A percentile compares a stretch with the other conserved stretches of the same genome.
Conservation (phyloP, 1,139 yeast genomes). For the Yamadazyma dendronema region DNA sequence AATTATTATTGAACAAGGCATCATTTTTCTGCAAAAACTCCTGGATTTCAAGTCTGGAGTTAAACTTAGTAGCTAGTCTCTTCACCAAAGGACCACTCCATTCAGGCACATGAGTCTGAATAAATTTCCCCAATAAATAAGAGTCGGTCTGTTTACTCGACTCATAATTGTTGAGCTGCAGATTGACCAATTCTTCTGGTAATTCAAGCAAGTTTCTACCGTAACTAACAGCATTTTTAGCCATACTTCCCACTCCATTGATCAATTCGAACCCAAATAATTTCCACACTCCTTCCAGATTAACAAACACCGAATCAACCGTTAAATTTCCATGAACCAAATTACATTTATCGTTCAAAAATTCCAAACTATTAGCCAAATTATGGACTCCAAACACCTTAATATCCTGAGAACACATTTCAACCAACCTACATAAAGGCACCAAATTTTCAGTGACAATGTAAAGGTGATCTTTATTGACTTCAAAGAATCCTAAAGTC, state of each 20-base stretch:
- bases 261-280: conserved; percentile 80
- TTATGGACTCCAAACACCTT: conserved; percentile 61
- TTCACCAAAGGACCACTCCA: conserved; percentile 10
- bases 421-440: conserved; percentile 50
- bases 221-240: conserved; percentile 25
- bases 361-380: conserved; percentile 54
- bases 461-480: conserved; percentile 54
- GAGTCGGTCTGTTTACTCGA: conserved; percentile 50
- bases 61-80: conserved; percentile 24
- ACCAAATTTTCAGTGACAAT: conserved; percentile 73
- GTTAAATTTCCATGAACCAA: conserved; percentile 68
- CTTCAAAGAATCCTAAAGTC: conserved; percentile 67
- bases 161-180: conserved; percentile 26
- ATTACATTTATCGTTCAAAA: conserved; percentile 61
- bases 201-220: conserved; percentile 7
- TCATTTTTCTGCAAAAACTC: conserved; percentile 49
- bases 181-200: conserved; percentile 25
- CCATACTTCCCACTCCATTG: conserved; percentile 49
- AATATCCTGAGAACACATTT: conserved; percentile 29
- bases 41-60: conserved; percentile 48
- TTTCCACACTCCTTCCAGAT: conserved; percentile 75
- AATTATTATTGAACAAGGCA: conserved; percentile 37
- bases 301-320: conserved; percentile 59
- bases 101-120: conserved; percentile 19
- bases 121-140: conserved; percentile 58